Conservation (phyloP, 2,329 filamentous ascomycete genomes). For the Fusarium drepaniforme region DNA sequence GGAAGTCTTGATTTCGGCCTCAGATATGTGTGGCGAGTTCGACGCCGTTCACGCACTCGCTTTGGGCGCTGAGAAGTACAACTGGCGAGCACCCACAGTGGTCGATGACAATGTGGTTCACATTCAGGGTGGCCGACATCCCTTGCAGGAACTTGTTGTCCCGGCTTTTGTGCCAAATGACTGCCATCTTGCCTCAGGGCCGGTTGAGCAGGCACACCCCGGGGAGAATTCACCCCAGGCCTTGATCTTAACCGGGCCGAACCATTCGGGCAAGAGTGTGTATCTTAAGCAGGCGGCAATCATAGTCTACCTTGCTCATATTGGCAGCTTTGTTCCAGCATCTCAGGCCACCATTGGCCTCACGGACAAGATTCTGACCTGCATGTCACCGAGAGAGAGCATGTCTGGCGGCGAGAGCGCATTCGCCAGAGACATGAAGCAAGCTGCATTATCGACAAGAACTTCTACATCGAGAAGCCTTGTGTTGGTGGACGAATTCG, state of each 20-base stretch:
- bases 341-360: conserved; percentile 81
- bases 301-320: conserved; percentile 91
- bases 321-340: conserved; percentile 93
- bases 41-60: conserved; percentile 88
- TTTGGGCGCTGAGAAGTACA: conserved; percentile 80
- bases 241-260: conserved; percentile 89
- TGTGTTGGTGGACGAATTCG: conserved; percentile 93
- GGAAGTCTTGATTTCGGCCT: conserved; percentile 73
- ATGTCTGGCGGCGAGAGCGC: conserved; percentile 70
- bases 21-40: conserved; percentile 86
- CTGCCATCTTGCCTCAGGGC: conserved; percentile 75
- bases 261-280: conserved; percentile 96
- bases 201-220: conserved; percentile 38
- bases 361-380: conserved; percentile 92
- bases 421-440: conserved; percentile 85
- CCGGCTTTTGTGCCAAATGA: conserved; percentile 87
- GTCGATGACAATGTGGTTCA: conserved; percentile 76
- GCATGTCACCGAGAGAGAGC: conserved; percentile 80
- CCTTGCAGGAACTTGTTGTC: conserved; percentile 87
- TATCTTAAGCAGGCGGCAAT: conserved; percentile 94
- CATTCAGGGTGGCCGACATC: conserved; percentile 85
- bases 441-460: conserved; percentile 82
- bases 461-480: conserved; percentile 82
- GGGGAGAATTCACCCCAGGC: conserved; percentile 61
- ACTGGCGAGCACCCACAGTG: conserved; percentile 77